Percentiles rank a stretch among this genome's conserved stretches.
Evolutionary conservation across 768 basidiomycete species (phyloP).

Genomic region (Pulveroboletus sp.): DNA sequence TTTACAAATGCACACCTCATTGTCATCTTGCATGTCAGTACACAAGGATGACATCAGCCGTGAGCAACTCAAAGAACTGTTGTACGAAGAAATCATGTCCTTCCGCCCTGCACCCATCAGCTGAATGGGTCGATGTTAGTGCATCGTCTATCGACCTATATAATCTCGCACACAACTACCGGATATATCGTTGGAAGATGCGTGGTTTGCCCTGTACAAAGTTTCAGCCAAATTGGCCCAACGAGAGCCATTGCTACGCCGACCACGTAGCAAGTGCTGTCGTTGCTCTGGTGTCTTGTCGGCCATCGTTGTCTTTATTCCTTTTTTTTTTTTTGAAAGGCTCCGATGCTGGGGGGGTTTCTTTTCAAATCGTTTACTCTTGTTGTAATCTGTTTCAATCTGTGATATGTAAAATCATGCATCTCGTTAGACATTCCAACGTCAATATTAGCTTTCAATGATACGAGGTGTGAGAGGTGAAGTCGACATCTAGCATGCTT

Average conservation of each 20-base stretch:
- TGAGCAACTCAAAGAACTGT: conserved; percentile 90
- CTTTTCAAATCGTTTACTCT: not conserved
- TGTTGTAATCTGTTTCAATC: conserved; percentile 9
- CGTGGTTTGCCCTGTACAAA: not conserved
- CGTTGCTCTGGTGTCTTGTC: not conserved
- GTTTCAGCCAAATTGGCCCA: not conserved
- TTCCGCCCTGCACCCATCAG: conserved; percentile 67
- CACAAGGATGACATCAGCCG: conserved; percentile 95
- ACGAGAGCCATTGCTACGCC: not conserved
- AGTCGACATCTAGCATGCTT: not conserved
- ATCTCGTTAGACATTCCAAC: not conserved
- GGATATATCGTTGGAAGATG: conserved; percentile 7
- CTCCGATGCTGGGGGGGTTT: not conserved
- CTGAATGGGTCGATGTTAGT: conserved; percentile 11
- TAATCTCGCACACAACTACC: not conserved
- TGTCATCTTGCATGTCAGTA: conserved; percentile 38
- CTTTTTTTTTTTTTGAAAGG: not conserved
- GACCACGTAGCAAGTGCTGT: not conserved
- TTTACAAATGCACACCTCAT: not conserved
- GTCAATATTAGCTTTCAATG: not conserved
- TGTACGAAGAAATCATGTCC: conserved; percentile 92
- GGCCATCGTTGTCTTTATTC: conserved; percentile 2
- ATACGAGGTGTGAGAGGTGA: not conserved
- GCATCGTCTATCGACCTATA: not conserved
- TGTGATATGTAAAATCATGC: conserved; percentile 7